Percentiles rank a stretch among this genome's conserved stretches.
Conservation (phyloP, 495 filamentous ascomycete genomes). For the Entonaema liquescens region DNA sequence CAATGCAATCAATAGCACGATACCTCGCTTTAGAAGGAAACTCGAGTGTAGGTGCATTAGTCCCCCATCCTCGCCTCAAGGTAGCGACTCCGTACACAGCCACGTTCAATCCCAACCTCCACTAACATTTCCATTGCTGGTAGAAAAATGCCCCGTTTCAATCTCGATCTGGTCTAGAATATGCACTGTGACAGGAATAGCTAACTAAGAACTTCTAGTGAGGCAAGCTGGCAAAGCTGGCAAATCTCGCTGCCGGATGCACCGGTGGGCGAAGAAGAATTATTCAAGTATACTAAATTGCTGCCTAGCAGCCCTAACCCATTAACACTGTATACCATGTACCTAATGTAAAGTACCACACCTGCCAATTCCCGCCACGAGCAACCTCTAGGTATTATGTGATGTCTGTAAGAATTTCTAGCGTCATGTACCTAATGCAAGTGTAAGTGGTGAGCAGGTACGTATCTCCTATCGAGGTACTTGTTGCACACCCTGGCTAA, state of each 20-base stretch:
- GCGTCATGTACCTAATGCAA: not conserved
- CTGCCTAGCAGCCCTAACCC: conserved; percentile 3
- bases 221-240: not conserved
- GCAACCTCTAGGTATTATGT: no score
- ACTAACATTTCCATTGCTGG: not conserved
- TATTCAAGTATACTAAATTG: not conserved
- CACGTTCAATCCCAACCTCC: conserved; percentile 25
- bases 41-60: conserved; percentile 19
- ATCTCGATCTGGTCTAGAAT: conserved; percentile 29
- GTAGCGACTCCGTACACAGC: conserved; percentile 32
- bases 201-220: not conserved
- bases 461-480: not conserved
- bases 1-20: conserved; percentile 7
- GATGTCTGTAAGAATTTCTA: no score
- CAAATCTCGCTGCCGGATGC: not conserved
- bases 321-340: not conserved
- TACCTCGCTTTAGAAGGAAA: conserved; percentile 23
- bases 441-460: not conserved
- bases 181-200: conserved; percentile 31
- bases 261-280: not conserved
- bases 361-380: no score
- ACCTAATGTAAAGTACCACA: not conserved
- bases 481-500: conserved; percentile 20
- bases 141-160: conserved; percentile 11
- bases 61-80: conserved; percentile 24